These are phyloP conservation scores for Gleditsia sinensis DNA, from an alignment of 306 rosid genomes.

Conservation along the genomic window DNA sequence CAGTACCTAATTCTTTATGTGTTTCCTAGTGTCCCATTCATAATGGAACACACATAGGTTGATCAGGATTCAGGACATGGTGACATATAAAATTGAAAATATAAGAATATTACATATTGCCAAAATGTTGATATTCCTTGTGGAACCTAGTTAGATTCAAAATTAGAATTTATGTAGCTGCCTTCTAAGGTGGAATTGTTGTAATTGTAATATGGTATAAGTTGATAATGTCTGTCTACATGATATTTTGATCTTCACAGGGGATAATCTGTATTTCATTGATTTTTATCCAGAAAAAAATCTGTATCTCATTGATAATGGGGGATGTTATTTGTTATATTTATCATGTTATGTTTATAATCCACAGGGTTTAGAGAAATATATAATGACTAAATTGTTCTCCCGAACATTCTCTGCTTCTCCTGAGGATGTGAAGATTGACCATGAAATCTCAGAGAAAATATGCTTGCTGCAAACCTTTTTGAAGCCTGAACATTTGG, in stretches of 20 bases:
- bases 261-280: not conserved
- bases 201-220: not conserved
- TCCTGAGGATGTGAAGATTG: constrained; percentile 55
- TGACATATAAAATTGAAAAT: not conserved
- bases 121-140: not conserved
- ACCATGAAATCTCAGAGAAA: constrained; percentile 54
- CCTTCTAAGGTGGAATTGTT: not conserved
- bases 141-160: not conserved
- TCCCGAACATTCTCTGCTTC: constrained; percentile 56
- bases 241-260: not conserved
- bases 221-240: constrained; percentile 10
- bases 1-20: not conserved
- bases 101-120: not conserved
- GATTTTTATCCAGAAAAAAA: too few species aligned
- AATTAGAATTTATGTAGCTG: not conserved
- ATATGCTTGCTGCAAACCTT: constrained; percentile 59
- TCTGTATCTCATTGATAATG: not conserved
- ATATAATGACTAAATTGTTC: constrained; percentile 73
- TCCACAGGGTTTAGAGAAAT: constrained; percentile 71
- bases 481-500: constrained; percentile 72
- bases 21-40: constrained; percentile 11
- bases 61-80: not conserved
- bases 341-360: not conserved
- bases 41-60: not conserved
- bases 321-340: not conserved